Conservation (phyloP, 2,329 filamentous ascomycete genomes). For the Fusarium musae region DNA sequence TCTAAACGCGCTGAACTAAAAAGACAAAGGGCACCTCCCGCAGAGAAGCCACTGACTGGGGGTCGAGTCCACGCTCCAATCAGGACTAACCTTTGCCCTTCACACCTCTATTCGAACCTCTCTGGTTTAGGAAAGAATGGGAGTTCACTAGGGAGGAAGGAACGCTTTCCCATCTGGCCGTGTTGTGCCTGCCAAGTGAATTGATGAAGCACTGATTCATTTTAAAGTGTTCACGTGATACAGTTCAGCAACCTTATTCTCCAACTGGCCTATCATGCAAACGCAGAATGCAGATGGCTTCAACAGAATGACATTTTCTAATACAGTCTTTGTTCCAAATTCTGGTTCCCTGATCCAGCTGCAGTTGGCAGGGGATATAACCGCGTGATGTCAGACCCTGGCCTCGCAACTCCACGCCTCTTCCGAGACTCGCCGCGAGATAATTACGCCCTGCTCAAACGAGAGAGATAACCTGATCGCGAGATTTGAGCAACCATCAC, state of each 20-base stretch:
- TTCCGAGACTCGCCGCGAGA: constrained; percentile 19
- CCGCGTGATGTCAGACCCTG: constrained; percentile 14
- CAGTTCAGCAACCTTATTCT: neutral
- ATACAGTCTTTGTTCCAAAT: neutral
- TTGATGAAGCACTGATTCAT: neutral
- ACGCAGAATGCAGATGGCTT: neutral
- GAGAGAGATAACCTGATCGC: constrained; percentile 13
- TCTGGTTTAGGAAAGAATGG: constrained; percentile 10
- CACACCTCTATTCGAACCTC: neutral
- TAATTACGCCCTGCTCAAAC: constrained; percentile 2
- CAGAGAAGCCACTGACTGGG: constrained; percentile 2
- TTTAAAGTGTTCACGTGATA: constrained; percentile 22
- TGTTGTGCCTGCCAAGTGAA: constrained; percentile 11
- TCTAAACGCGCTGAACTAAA: constrained; percentile 2
- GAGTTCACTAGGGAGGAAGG: constrained; percentile 4
- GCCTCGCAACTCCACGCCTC: neutral
- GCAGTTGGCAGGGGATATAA: constrained; percentile 6
- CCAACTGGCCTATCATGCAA: neutral
- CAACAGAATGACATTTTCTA: neutral
- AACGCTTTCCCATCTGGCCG: constrained; percentile 3
- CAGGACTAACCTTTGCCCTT: neutral
- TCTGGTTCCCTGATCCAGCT: neutral
- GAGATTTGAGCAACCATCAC: neutral
- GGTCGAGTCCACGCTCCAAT: constrained; percentile 7
- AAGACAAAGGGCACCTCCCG: constrained; percentile 1